These are phyloP conservation scores for Exophiala oligosperma DNA, from an alignment of 2,329 filamentous ascomycete species.

Conservation along the genomic window DNA sequence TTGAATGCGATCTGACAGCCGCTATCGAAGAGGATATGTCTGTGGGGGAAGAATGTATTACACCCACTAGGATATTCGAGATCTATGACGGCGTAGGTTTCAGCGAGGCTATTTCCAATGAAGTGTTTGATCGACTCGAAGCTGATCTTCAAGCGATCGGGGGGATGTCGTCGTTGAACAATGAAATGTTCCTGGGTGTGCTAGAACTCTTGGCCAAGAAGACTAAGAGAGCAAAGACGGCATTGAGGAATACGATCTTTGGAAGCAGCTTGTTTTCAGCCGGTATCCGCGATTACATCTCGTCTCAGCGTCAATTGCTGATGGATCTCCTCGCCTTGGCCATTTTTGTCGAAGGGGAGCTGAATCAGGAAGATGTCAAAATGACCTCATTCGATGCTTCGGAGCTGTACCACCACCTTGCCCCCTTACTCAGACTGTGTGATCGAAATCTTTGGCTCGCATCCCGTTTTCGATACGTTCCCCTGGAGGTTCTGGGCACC, in stretches of 20 bases:
- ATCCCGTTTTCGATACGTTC: slow-evolving; percentile 39
- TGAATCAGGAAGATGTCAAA: slow-evolving; percentile 68
- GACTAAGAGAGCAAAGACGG: slow-evolving; percentile 31
- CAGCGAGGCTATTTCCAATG: slow-evolving; percentile 75
- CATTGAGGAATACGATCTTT: slow-evolving; percentile 21
- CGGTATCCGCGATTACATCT: slow-evolving; percentile 75
- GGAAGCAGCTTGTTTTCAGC: slow-evolving; percentile 57
- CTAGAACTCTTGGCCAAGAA: slow-evolving; percentile 48
- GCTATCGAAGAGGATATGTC: slow-evolving; percentile 73
- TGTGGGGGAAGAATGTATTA: slow-evolving; percentile 68
- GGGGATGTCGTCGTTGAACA: slow-evolving; percentile 50
- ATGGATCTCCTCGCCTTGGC: slow-evolving; percentile 81
- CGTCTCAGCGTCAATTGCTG: slow-evolving; percentile 70
- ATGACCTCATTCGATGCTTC: slow-evolving; percentile 62
- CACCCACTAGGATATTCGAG: slow-evolving; percentile 71
- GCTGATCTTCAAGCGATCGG: slow-evolving; percentile 66
- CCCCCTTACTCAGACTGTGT: slow-evolving; percentile 69
- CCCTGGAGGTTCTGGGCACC: slow-evolving; percentile 29
- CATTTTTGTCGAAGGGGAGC: slow-evolving; percentile 81
- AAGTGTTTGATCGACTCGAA: slow-evolving; percentile 71
- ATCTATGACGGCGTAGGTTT: slow-evolving; percentile 81
- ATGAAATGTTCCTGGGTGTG: slow-evolving; percentile 53
- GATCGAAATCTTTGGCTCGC: slow-evolving; percentile 69
- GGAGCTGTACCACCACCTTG: slow-evolving; percentile 62
- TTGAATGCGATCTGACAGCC: slow-evolving; percentile 66